Evolutionary conservation across 1,139 yeast genomes (phyloP).

Genomic region (Nadsonia commutata): DNA sequence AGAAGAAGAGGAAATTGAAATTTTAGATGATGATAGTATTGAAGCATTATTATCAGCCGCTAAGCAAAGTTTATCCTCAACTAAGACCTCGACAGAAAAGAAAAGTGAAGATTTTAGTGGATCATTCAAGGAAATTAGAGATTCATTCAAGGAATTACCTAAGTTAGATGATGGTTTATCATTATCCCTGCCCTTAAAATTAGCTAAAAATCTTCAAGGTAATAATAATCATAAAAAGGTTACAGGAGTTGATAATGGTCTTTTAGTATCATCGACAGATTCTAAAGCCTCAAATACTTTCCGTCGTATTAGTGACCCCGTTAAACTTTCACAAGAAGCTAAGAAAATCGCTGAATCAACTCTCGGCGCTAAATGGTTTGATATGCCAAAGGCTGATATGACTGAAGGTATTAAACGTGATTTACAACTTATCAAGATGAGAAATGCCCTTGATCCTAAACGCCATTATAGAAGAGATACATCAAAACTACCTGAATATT

Average conservation of each 20-base stretch:
- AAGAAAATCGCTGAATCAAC: slow-evolving; percentile 19
- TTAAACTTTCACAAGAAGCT: slow-evolving; percentile 18
- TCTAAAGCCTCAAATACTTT: slow-evolving; percentile 9
- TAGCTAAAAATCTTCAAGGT: slow-evolving; percentile 7
- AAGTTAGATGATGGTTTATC: slow-evolving; percentile 13
- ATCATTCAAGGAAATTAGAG: slow-evolving; percentile 10
- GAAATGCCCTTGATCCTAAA: slow-evolving; percentile 89
- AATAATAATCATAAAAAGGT: slow-evolving; percentile 1
- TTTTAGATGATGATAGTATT: slow-evolving; percentile 8
- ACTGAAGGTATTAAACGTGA: slow-evolving; percentile 67
- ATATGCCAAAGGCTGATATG: slow-evolving; percentile 66
- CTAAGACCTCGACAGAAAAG: slow-evolving; percentile 1
- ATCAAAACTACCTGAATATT: slow-evolving; percentile 61
- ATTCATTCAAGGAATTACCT: slow-evolving; percentile 14
- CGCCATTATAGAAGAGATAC: slow-evolving; percentile 85
- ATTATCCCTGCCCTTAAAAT: slow-evolving; percentile 1
- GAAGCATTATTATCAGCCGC: background rate
- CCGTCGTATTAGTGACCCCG: slow-evolving; percentile 37
- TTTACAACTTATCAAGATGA: slow-evolving; percentile 60
- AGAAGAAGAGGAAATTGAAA: slow-evolving; percentile 7
- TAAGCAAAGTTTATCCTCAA: background rate
- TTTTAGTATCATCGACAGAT: slow-evolving; percentile 3
- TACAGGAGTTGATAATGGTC: background rate
- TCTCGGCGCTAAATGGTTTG: slow-evolving; percentile 63
- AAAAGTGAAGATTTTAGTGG: background rate